Evolutionary conservation across 495 filamentous ascomycete species (phyloP).

Genomic region (Daldinia grandis): DNA sequence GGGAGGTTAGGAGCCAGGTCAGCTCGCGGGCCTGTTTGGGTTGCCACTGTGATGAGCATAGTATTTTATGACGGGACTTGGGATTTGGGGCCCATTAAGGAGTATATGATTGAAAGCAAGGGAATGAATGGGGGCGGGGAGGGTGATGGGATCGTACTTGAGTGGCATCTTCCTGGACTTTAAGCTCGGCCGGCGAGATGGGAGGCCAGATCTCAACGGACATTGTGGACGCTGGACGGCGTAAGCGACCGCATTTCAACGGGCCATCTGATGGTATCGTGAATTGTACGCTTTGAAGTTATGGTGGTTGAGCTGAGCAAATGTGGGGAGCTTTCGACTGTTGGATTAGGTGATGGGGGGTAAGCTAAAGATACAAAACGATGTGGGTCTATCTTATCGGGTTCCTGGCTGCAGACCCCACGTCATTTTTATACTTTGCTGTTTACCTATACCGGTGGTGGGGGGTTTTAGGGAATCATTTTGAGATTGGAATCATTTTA

Average conservation of each 20-base stretch:
- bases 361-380: slow-evolving; percentile 16
- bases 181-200: slow-evolving; percentile 68
- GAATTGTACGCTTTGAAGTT: slow-evolving; percentile 11
- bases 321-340: slow-evolving; percentile 27
- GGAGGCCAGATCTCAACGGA: slow-evolving; percentile 81
- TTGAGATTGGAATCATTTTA: too few relatives aligned
- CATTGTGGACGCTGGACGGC: slow-evolving; percentile 57
- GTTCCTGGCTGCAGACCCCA: slow-evolving; percentile 3
- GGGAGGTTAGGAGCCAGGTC: slow-evolving; percentile 81
- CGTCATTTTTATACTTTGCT: slow-evolving; percentile 18
- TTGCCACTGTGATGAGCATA: slow-evolving; percentile 29
- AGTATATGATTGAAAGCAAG: neutral
- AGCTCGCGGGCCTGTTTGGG: slow-evolving; percentile 67
- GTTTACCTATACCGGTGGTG: too few relatives aligned
- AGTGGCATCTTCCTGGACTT: slow-evolving; percentile 71
- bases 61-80: neutral
- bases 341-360: neutral
- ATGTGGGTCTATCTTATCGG: slow-evolving; percentile 17
- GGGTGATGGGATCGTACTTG: slow-evolving; percentile 60
- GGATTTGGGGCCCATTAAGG: too few relatives aligned
- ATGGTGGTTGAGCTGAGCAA: neutral
- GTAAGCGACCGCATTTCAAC: slow-evolving; percentile 51
- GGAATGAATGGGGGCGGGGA: slow-evolving; percentile 9
- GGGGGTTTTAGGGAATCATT: too few relatives aligned
- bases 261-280: slow-evolving; percentile 20